Base-by-base conservation (phyloP, 805 yeast genomes). In the Candida chauliodis region DNA sequence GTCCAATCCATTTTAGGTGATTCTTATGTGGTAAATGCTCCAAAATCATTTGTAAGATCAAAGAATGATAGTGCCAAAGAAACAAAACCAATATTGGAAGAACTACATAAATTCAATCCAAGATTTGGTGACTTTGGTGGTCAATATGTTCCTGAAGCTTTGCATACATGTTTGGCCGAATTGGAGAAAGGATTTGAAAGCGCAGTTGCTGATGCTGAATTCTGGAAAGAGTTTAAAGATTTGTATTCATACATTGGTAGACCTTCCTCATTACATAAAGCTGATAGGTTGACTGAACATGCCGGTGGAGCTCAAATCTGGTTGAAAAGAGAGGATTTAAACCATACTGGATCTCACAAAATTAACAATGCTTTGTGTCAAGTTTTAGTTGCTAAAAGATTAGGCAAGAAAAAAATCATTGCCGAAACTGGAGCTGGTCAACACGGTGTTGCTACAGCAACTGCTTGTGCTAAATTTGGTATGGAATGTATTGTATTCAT, bases 91-190 rank as follows among this genome's bases (percentile, higher is more conserved):
- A 49, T 63, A 7, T 64, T 69, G 46, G 70, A 70, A 41, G 93
- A 84, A 59, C 43, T 47, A 4, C 93, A 84, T 56, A 75, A 78
- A 45, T 84, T 76, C 57, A 75, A 79, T 49, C 83, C 91, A 41
- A 74, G 84, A 46, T 91, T 91, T 53, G 99, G 98, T 55, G 89
- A 80, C 35, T 95, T 88, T 57, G 99, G 99, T 59, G 99, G 99
- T 43, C 99, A 93, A 69, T 93, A 88, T 57, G 99, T 93, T 28
- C 99, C 99, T 27, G 99, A 93, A 70, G 87, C 95, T 16, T 69
- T 93, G 55, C 91, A 90, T 64, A 78, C 95, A 30, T 91, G 98
- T 69, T 73, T 93, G 51, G 76, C 80, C 45, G 95, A 93, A 66
- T 75, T 93, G 41, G 99, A 93, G 68, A 69, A 59, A 38, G 97